These are phyloP conservation scores for Cnidoscolus chayamansa DNA, from an alignment of 441 rosid genomes.

Conservation along the genomic window DNA sequence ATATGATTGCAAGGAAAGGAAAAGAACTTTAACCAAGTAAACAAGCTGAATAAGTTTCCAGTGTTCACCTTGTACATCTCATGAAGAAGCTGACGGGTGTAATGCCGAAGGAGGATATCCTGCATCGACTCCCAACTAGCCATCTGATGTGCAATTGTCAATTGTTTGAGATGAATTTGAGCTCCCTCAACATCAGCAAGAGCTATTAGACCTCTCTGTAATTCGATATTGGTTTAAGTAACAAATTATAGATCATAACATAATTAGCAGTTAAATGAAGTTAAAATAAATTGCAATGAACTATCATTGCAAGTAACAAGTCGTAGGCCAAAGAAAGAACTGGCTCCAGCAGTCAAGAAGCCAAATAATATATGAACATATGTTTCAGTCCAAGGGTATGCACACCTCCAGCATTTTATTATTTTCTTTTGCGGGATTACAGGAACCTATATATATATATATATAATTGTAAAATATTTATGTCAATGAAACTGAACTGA, in stretches of 20 bases:
- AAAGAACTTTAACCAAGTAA: constrained; percentile 3
- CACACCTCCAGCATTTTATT: neutral
- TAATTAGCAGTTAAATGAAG: neutral
- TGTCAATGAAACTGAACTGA: no score
- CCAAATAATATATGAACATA: neutral
- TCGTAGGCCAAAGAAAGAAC: neutral
- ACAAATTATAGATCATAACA: neutral
- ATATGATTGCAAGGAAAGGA: neutral
- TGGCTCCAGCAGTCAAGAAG: neutral
- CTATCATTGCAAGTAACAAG: neutral
- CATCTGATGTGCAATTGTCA: constrained; percentile 82
- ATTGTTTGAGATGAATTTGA: constrained; percentile 74
- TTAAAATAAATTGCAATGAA: neutral
- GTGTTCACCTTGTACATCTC: constrained; percentile 88
- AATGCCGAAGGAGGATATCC: constrained; percentile 85
- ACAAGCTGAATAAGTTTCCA: neutral
- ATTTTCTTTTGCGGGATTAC: no score
- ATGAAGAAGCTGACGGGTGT: constrained; percentile 82
- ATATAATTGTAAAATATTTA: no score
- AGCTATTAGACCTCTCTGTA: constrained; percentile 95
- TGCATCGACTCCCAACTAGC: constrained; percentile 94
- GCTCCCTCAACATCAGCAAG: constrained; percentile 98
- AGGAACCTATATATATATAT: neutral
- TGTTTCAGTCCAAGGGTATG: neutral
- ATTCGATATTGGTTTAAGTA: constrained; percentile 18